phyloP scores from a whole-genome alignment of 2,329 filamentous ascomycete genomes.

The Apiospora arundinis region DNA sequence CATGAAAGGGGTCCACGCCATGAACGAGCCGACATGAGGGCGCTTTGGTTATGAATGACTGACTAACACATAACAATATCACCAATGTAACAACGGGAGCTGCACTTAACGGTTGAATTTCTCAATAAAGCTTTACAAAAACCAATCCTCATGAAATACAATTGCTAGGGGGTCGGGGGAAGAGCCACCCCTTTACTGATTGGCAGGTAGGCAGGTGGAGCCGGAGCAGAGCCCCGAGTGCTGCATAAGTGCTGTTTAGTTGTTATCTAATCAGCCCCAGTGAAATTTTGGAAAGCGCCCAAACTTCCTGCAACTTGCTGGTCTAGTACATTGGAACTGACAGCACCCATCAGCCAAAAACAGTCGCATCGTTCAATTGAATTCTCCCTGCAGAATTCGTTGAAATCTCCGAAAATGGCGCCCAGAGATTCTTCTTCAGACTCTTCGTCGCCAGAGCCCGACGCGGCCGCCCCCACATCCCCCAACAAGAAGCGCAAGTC shows the following conservation, averaged over 20 bases:
- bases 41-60: too few relatives aligned
- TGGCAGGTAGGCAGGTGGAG: not conserved
- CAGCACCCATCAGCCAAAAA: not conserved
- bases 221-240: not conserved
- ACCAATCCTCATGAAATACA: not conserved
- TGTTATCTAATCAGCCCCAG: slow-evolving; percentile 21
- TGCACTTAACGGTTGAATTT: not conserved
- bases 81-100: too few relatives aligned
- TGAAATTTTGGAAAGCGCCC: slow-evolving; percentile 18
- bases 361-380: not conserved
- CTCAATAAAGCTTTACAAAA: not conserved
- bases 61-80: not conserved
- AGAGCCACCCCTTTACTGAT: not conserved
- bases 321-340: not conserved
- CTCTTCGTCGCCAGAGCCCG: slow-evolving; percentile 4
- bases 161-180: not conserved
- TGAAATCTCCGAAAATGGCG: slow-evolving; percentile 13
- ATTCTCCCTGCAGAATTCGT: not conserved
- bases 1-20: not conserved
- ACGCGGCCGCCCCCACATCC: slow-evolving; percentile 1
- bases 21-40: not conserved
- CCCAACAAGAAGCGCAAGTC: slow-evolving; percentile 75
- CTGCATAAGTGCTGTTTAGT: slow-evolving; percentile 5
- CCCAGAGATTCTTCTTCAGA: slow-evolving; percentile 25
- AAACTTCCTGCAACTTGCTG: not conserved